Conservation (phyloP, 768 basidiomycete species). For the Calocybe cyanea region DNA sequence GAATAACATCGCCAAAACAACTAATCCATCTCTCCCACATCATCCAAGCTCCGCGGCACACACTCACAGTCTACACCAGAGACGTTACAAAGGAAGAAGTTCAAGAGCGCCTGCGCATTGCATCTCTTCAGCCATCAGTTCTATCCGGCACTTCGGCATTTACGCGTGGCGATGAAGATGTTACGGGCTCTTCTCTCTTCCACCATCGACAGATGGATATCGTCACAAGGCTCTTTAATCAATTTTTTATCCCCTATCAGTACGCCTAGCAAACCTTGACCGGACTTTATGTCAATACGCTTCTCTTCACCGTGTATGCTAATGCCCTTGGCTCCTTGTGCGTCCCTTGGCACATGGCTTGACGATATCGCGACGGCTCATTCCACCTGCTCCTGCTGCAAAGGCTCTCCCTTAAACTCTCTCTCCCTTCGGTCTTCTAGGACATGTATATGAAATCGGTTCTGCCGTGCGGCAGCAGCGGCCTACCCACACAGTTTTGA, state of each 20-base stretch:
- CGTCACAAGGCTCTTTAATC: slow-evolving; percentile 7
- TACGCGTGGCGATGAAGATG: slow-evolving; percentile 31
- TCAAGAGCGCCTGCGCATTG: slow-evolving; percentile 47
- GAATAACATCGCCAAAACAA: too few relatives aligned
- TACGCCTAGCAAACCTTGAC: too few relatives aligned
- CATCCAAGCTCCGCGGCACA: too few relatives aligned
- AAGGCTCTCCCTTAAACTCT: too few relatives aligned
- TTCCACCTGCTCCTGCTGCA: too few relatives aligned
- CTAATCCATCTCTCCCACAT: too few relatives aligned
- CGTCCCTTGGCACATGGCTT: not conserved
- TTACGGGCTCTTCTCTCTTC: slow-evolving; percentile 37
- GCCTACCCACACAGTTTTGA: slow-evolving; percentile 27
- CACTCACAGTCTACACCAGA: too few relatives aligned
- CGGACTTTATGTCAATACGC: not conserved
- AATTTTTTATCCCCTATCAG: too few relatives aligned
- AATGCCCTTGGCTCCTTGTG: not conserved
- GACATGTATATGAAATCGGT: too few relatives aligned
- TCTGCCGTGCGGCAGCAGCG: too few relatives aligned
- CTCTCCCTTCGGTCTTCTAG: too few relatives aligned
- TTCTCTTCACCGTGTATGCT: slow-evolving; percentile 8
- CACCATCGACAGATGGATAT: slow-evolving; percentile 22
- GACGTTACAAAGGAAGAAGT: slow-evolving; percentile 44
- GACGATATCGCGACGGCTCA: not conserved
- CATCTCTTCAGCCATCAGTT: slow-evolving; percentile 57
- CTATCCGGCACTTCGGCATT: slow-evolving; percentile 30